Conservation (phyloP, 257 asterid genomes). For the Fraxinus excelsior region DNA sequence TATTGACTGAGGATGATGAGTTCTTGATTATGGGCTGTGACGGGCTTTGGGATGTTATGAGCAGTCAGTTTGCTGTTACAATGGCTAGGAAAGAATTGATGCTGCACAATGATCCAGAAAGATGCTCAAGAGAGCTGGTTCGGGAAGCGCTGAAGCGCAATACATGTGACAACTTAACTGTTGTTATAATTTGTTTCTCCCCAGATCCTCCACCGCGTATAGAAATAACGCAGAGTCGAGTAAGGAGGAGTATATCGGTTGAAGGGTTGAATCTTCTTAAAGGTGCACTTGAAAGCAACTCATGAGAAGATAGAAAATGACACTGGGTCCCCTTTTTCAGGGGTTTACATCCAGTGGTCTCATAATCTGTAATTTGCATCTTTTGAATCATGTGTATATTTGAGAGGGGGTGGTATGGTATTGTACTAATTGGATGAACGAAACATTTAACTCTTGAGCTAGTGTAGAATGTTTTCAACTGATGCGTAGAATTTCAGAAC, state of each 20-base stretch:
- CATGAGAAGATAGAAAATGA: slow-evolving; percentile 20
- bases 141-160: slow-evolving; percentile 83
- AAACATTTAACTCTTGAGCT: slow-evolving; percentile 13
- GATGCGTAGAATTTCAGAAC: slow-evolving; percentile 16
- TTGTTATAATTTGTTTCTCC: slow-evolving; percentile 75
- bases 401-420: slow-evolving; percentile 25
- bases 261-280: slow-evolving; percentile 83
- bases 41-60: slow-evolving; percentile 96
- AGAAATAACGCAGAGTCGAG: slow-evolving; percentile 53
- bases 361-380: background rate
- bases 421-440: slow-evolving; percentile 23
- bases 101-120: slow-evolving; percentile 85
- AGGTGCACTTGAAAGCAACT: slow-evolving; percentile 68
- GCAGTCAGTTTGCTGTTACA: slow-evolving; percentile 89
- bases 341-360: background rate
- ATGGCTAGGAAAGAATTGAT: slow-evolving; percentile 84
- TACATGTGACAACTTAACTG: slow-evolving; percentile 82
- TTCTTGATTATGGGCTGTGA: slow-evolving; percentile 90
- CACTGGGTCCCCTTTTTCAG: background rate
- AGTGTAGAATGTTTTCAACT: slow-evolving; percentile 13
- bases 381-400: slow-evolving; percentile 24
- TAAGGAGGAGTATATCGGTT: slow-evolving; percentile 74
- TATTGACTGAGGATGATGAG: slow-evolving; percentile 82
- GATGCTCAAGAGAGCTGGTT: slow-evolving; percentile 81
- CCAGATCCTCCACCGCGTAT: slow-evolving; percentile 85